These are phyloP conservation scores for Fomes fomentarius DNA, from an alignment of 1,284 basidiomycete genomes.

Conservation along the genomic window DNA sequence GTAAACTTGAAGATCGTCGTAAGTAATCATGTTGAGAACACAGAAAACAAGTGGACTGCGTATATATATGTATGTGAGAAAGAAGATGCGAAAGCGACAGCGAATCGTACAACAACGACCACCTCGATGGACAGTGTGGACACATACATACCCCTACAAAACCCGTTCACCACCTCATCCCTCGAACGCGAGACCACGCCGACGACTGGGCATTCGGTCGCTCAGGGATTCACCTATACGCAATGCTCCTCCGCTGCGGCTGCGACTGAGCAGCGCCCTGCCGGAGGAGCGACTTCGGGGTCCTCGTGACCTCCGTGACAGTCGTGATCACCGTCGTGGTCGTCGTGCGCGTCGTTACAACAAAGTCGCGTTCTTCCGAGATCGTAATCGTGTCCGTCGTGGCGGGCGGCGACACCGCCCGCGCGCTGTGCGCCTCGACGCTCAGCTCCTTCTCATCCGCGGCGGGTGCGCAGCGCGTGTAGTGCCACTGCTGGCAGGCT, in stretches of 20 bases:
- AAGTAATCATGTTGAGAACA: no score
- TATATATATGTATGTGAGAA: no score
- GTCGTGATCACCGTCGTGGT: constrained; percentile 33
- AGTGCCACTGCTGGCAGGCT: constrained; percentile 29
- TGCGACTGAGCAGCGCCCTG: constrained; percentile 8
- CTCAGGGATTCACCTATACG: constrained; percentile 14
- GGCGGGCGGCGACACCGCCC: constrained; percentile 21
- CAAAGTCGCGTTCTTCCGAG: constrained; percentile 25
- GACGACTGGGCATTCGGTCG: no score
- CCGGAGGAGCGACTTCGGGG: constrained; percentile 20
- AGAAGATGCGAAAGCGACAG: no score
- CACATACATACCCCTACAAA: no score
- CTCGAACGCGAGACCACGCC: no score
- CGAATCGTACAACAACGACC: no score
- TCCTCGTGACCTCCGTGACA: constrained; percentile 30
- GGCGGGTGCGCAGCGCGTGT: constrained; percentile 24
- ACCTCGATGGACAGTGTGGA: no score
- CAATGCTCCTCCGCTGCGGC: constrained; percentile 21
- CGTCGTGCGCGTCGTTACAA: constrained; percentile 30
- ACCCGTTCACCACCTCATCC: no score
- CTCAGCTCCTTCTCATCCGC: constrained; percentile 11
- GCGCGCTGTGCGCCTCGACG: constrained; percentile 18
- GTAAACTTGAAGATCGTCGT: no score
- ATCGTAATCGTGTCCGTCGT: constrained; percentile 29
- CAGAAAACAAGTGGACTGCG: no score